phyloP scores from a whole-genome alignment of 345 rosid species.

The Eucalyptus camaldulensis region DNA sequence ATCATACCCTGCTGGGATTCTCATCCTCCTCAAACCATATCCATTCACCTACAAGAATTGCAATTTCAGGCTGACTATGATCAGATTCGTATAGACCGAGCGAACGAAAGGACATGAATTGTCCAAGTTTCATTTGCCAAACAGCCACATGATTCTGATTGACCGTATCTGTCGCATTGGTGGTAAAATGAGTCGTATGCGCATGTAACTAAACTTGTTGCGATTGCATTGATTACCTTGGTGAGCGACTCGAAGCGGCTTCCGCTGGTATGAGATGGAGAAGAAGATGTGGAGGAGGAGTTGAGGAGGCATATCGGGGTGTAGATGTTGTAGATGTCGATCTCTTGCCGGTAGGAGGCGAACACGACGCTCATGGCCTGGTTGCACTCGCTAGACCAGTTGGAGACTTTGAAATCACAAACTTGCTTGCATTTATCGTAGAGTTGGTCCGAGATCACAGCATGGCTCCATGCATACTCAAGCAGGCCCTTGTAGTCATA shows the following conservation, averaged over 20 bases:
- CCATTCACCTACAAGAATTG: background rate
- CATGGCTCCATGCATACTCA: conserved; percentile 65
- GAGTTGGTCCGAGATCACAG: conserved; percentile 34
- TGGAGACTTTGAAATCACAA: conserved; percentile 28
- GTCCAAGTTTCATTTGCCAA: background rate
- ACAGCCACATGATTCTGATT: background rate
- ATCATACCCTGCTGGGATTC: conserved; percentile 38
- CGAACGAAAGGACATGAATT: background rate
- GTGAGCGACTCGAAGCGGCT: background rate
- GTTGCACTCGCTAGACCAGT: conserved; percentile 30
- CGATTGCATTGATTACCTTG: background rate
- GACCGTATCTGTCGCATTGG: accelerated
- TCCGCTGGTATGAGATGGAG: background rate
- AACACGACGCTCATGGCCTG: conserved; percentile 18
- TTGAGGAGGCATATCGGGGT: conserved; percentile 31
- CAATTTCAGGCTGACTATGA: background rate
- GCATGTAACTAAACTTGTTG: background rate
- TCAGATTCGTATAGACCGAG: background rate
- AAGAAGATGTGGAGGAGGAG: background rate
- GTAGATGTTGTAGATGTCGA: conserved; percentile 52
- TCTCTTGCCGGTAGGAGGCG: conserved; percentile 13
- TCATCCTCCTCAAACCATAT: conserved; percentile 12
- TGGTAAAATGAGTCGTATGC: background rate
- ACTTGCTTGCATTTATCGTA: conserved; percentile 16
- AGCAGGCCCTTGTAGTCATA: conserved; percentile 28